Evolutionary conservation across 805 yeast genomes (phyloP).

Genomic region (Tanozyma kutaoensis): DNA sequence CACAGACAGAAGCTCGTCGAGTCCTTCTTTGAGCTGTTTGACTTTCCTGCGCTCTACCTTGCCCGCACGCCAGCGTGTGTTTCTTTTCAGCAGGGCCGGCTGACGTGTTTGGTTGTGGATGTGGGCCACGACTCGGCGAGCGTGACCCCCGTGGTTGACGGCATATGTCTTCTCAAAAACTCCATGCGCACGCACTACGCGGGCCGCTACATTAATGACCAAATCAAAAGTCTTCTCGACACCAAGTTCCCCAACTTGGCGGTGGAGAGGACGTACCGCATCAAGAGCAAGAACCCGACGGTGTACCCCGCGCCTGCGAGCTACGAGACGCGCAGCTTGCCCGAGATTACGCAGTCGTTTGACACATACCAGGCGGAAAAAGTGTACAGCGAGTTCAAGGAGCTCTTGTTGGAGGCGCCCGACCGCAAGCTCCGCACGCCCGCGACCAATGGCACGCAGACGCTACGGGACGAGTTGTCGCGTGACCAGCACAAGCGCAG

Average conservation of each 20-base stretch:
- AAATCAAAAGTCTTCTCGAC: conserved; percentile 29
- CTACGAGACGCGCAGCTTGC: conserved; percentile 9
- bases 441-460: conserved; percentile 8
- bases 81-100: conserved; percentile 80
- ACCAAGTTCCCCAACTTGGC: conserved; percentile 12
- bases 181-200: conserved; percentile 62
- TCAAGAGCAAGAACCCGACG: conserved; percentile 30
- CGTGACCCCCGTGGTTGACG: conserved; percentile 76
- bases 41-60: conserved; percentile 69
- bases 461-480: conserved; percentile 13
- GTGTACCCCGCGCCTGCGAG: conserved; percentile 15
- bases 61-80: conserved; percentile 81
- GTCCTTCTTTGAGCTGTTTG: conserved; percentile 50
- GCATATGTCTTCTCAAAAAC: conserved; percentile 58
- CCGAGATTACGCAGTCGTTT: conserved; percentile 31
- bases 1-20: conserved; percentile 65
- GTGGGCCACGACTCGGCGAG: conserved; percentile 68
- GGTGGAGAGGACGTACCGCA: conserved; percentile 18
- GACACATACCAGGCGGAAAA: conserved; percentile 43
- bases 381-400: conserved; percentile 63
- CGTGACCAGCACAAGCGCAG: conserved; percentile 24
- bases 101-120: conserved; percentile 77
- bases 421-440: conserved; percentile 15
- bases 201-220: conserved; percentile 53
- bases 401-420: conserved; percentile 47